These are phyloP conservation scores for Colletotrichum theobromicola DNA, from an alignment of 2,329 filamentous ascomycete species.

Conservation along the genomic window DNA sequence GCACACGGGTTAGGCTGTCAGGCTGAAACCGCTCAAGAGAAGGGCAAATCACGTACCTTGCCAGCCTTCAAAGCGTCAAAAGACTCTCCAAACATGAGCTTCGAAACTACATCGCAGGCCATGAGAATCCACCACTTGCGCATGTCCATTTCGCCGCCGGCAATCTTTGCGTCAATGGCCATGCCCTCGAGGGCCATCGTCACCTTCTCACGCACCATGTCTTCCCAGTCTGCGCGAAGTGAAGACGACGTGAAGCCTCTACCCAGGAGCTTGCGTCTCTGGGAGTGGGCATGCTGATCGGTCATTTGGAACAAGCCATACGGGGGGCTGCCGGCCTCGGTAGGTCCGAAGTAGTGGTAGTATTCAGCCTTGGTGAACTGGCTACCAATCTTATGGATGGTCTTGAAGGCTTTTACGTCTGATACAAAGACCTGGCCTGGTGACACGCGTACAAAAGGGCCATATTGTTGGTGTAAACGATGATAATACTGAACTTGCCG, in stretches of 20 bases:
- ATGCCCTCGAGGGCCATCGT: slow-evolving; percentile 48
- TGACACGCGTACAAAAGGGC: background rate
- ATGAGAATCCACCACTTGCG: slow-evolving; percentile 60
- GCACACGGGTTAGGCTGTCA: background rate
- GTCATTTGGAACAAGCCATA: background rate
- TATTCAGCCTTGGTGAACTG: background rate
- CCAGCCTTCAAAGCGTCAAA: slow-evolving; percentile 57
- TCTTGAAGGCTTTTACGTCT: background rate
- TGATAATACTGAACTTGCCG: background rate
- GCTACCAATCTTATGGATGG: background rate
- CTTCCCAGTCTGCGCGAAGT: slow-evolving; percentile 31
- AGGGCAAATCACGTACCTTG: slow-evolving; percentile 37
- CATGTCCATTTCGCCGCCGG: slow-evolving; percentile 45
- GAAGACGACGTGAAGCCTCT: slow-evolving; percentile 41
- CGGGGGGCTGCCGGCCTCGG: background rate
- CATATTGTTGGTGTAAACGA: background rate
- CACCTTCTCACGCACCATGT: slow-evolving; percentile 39
- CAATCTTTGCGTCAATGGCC: slow-evolving; percentile 40
- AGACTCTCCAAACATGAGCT: slow-evolving; percentile 59
- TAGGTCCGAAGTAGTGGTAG: background rate
- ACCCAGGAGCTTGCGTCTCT: slow-evolving; percentile 43
- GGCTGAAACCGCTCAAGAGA: background rate
- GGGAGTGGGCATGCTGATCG: background rate
- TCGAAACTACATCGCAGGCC: slow-evolving; percentile 57
- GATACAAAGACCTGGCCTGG: background rate